phyloP scores from a whole-genome alignment of 768 basidiomycete genomes.

The Boletus sensibilis region DNA sequence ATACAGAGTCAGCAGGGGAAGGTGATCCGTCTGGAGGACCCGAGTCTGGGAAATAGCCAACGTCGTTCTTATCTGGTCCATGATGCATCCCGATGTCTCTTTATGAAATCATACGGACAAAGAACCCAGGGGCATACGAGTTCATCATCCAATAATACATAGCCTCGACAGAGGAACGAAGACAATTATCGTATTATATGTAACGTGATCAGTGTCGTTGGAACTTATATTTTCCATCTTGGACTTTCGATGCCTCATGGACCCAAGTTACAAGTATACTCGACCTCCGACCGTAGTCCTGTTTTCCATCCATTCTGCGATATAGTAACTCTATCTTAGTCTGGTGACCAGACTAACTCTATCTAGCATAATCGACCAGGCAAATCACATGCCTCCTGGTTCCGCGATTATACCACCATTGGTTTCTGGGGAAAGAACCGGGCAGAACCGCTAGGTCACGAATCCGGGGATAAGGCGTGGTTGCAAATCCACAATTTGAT shows the following conservation, averaged over 20 bases:
- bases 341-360: too few species aligned
- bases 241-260: not conserved
- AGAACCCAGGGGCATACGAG: not conserved
- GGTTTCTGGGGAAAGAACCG: too few species aligned
- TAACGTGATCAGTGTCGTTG: not conserved
- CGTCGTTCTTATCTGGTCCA: not conserved
- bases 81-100: not conserved
- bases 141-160: not conserved
- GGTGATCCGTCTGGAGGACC: slow-evolving; percentile 4
- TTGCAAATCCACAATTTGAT: too few species aligned
- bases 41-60: slow-evolving; percentile 10
- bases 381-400: not conserved
- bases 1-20: slow-evolving; percentile 29
- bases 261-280: not conserved
- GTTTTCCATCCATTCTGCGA: not conserved
- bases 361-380: not conserved
- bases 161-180: not conserved
- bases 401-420: too few species aligned
- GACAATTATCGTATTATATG: not conserved
- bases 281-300: not conserved
- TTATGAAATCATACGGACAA: not conserved
- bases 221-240: not conserved
- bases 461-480: not conserved
- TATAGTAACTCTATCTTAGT: not conserved
- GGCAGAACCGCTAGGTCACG: not conserved